A percentile compares a stretch with the other conserved stretches of the same genome.
phyloP scores from a whole-genome alignment of 305 asterid genomes.

The Solanum chacoense region DNA sequence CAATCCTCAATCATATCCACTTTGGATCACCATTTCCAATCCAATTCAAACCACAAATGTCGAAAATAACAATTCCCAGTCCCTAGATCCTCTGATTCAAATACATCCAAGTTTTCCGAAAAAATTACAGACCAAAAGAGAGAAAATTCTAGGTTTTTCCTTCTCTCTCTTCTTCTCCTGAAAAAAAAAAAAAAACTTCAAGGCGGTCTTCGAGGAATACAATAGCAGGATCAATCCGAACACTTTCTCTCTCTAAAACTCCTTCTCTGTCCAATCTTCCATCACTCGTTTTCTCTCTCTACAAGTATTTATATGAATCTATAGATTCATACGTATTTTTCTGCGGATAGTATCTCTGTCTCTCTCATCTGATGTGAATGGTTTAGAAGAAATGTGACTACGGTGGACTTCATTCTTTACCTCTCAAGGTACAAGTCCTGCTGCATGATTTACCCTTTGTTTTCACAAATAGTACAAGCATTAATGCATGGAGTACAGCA shows the following conservation, averaged over 20 bases:
- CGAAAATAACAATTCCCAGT: slow-evolving; percentile 1
- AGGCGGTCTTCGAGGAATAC: neutral
- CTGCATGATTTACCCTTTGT: neutral
- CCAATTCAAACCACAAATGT: slow-evolving; percentile 3
- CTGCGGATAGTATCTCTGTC: neutral
- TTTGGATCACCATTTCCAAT: slow-evolving; percentile 19
- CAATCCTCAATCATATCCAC: slow-evolving; percentile 39
- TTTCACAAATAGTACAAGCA: neutral
- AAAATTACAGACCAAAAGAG: neutral
- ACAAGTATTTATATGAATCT: neutral
- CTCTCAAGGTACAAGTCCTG: neutral
- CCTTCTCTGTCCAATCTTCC: neutral
- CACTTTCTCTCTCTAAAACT: neutral
- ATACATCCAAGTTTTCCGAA: neutral
- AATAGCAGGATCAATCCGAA: neutral
- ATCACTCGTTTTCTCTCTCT: slow-evolving; percentile 4
- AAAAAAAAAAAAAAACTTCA: neutral
- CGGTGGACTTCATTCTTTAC: neutral
- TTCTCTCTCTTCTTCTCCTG: neutral
- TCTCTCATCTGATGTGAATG: neutral
- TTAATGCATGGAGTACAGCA: neutral
- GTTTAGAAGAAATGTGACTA: neutral
- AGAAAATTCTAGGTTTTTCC: neutral
- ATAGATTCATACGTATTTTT: neutral
- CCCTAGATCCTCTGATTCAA: slow-evolving; percentile 19